phyloP scores from a whole-genome alignment of 169 alveolate species.

The Plasmodium coatneyi region DNA sequence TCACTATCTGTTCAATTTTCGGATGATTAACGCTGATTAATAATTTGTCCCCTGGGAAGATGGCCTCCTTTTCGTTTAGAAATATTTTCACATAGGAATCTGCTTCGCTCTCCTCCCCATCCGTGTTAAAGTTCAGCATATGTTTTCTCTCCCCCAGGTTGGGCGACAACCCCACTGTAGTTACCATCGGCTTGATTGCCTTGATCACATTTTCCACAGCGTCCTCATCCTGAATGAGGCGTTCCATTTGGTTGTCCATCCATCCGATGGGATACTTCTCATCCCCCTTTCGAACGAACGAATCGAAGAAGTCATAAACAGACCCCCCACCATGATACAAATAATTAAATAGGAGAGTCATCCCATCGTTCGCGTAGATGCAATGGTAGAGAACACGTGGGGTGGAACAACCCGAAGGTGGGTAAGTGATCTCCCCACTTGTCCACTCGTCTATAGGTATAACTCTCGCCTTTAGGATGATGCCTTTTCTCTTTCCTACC shows the following conservation, averaged over 20 bases:
- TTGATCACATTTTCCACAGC: not conserved
- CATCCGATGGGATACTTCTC: not conserved
- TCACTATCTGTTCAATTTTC: conserved; percentile 23
- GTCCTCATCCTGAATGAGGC: not conserved
- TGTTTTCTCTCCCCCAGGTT: not conserved
- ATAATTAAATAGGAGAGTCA: conserved; percentile 18
- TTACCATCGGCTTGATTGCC: not conserved
- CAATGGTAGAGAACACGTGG: not conserved
- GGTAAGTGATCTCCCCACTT: too few species aligned
- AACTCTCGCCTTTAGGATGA: conserved; percentile 21
- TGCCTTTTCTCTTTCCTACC: conserved; percentile 90
- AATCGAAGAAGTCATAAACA: not conserved
- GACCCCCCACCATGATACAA: not conserved
- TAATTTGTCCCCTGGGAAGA: conserved; percentile 29
- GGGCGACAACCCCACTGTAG: not conserved
- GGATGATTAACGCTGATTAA: conserved; percentile 63
- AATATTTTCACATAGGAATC: conserved; percentile 43
- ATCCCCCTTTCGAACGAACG: not conserved
- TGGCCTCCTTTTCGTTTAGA: conserved; percentile 20
- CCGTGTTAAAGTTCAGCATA: not conserved
- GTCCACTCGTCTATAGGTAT: not conserved
- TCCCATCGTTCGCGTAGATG: not conserved
- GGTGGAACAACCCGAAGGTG: not conserved
- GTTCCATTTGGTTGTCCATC: not conserved
- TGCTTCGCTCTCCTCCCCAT: not conserved